phyloP scores from a whole-genome alignment of 768 basidiomycete species.

The Leccinum arenicola region DNA sequence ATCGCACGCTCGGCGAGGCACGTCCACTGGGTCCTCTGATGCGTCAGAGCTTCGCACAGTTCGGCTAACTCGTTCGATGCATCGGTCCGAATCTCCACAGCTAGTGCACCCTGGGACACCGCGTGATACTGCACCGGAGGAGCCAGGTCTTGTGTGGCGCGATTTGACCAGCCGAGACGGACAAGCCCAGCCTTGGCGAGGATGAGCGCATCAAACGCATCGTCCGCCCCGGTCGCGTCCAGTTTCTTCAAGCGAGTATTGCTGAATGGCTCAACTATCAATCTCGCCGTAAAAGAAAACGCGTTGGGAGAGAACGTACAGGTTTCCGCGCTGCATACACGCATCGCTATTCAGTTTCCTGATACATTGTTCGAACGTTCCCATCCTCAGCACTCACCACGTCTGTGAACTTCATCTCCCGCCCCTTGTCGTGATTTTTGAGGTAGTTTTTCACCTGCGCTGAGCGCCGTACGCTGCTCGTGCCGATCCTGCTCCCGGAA shows the following conservation, averaged over 20 bases:
- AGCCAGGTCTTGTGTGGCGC: conserved; percentile 69
- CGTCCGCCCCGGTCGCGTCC: conserved; percentile 61
- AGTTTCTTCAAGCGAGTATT: conserved; percentile 91
- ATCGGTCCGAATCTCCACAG: conserved; percentile 74
- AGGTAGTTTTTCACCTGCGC: conserved; percentile 83
- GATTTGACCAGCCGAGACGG: conserved; percentile 69
- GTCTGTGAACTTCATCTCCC: conserved; percentile 69
- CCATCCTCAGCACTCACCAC: conserved; percentile 59
- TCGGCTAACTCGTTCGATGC: conserved; percentile 56
- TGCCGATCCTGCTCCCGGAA: conserved; percentile 88
- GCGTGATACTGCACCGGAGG: conserved; percentile 82
- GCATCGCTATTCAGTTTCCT: background rate
- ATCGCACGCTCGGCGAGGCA: conserved; percentile 86
- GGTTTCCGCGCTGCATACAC: conserved; percentile 68
- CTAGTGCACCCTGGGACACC: conserved; percentile 93
- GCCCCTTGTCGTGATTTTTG: conserved; percentile 42
- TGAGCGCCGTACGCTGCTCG: conserved; percentile 88
- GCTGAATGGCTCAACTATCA: conserved; percentile 38
- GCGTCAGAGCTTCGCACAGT: conserved; percentile 66
- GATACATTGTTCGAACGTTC: background rate
- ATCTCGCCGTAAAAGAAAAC: background rate
- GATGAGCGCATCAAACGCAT: conserved; percentile 83
- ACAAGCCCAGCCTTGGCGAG: conserved; percentile 92
- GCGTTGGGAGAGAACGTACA: conserved; percentile 49
- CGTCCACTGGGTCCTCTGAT: conserved; percentile 73